Percentiles rank a stretch among this genome's conserved stretches.
Conservation (phyloP, 1,139 yeast genomes). For the Spencermartinsiella ligniputridi region DNA sequence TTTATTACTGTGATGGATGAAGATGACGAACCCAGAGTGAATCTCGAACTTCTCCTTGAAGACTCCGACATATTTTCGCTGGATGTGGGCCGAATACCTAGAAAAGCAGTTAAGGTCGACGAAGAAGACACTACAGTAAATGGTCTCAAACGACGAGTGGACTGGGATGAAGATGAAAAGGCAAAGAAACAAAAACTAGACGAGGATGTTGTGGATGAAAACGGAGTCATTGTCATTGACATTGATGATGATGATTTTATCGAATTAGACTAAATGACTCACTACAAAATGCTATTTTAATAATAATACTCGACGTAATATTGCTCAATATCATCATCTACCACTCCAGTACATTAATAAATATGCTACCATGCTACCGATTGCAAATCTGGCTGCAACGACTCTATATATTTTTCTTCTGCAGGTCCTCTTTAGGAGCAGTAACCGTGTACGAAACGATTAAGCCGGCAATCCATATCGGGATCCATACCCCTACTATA, state of each 20-base stretch:
- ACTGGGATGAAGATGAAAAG: constrained; percentile 1
- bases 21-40: constrained; percentile 52
- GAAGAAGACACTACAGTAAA: constrained; percentile 11
- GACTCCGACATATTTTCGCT: constrained; percentile 11
- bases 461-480: constrained; percentile 65
- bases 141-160: constrained; percentile 5
- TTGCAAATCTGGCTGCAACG: not conserved
- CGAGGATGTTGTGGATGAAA: constrained; percentile 21
- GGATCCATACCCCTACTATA: constrained; percentile 72
- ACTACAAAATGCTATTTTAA: too few species aligned
- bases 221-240: constrained; percentile 20
- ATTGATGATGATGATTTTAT: constrained; percentile 29
- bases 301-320: constrained; percentile 1
- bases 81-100: not conserved
- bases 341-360: not conserved
- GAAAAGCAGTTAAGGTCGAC: constrained; percentile 3
- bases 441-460: constrained; percentile 24
- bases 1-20: constrained; percentile 74
- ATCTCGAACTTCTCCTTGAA: constrained; percentile 60
- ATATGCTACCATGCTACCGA: not conserved
- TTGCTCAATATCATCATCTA: not conserved
- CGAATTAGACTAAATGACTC: constrained; percentile 26
- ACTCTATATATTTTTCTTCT: constrained; percentile 10
- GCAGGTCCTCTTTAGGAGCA: constrained; percentile 2
- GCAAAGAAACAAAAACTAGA: constrained; percentile 22